Evolutionary conservation across 2,329 filamentous ascomycete genomes (phyloP), one percentile per base, ranked within the genome.

Genomic region (Hymenoscyphus linearis): DNA sequence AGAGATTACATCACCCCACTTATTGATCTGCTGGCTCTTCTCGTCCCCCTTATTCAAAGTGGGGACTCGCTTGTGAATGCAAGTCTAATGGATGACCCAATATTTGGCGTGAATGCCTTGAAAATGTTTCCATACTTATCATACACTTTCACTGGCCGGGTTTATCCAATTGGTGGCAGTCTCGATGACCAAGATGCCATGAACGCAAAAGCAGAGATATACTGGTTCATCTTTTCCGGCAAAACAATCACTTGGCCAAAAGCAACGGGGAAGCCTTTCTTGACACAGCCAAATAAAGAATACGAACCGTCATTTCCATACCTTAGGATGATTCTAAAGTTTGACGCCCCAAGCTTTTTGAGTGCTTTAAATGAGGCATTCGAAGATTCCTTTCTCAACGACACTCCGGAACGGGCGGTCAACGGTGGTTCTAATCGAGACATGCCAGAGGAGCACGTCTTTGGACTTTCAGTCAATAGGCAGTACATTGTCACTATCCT

Each of bases 281-380:
- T 84, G 26, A 90, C 88, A 1, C 81, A 81, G 14, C 80, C 84
- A 1, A 73, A 75, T 14, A 76, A 80, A 57, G 77, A 78, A 1
- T 76, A 82, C 4, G 87, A 93, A 68, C 88, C 89, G 0, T 86
- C 90, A 0, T 98, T 96, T 71, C 89, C 91, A 0, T 93, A 96
- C 70, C 81, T 99, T 16, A 85, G 89, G 50, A 83, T 91, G 67
- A 86, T 99, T 55, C 82, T 99, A 53, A 87, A 90, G 64, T 96
- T 96, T 67, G 92, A 98, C 73, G 87, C 93, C 0, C 85, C 92
- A 1, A 97, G 91, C 73, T 96, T 98, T 68, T 83, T 99, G 77
- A 98, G 93, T 73, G 91, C 93, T 69, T 78, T 99, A 47, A 99
- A 99, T 68, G 96, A 99, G 74, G 95, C 93, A 1, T 99, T 99